These are phyloP conservation scores for Dendrobium chrysotoxum DNA, from an alignment of 106 monocot genomes.

Conservation along the genomic window DNA sequence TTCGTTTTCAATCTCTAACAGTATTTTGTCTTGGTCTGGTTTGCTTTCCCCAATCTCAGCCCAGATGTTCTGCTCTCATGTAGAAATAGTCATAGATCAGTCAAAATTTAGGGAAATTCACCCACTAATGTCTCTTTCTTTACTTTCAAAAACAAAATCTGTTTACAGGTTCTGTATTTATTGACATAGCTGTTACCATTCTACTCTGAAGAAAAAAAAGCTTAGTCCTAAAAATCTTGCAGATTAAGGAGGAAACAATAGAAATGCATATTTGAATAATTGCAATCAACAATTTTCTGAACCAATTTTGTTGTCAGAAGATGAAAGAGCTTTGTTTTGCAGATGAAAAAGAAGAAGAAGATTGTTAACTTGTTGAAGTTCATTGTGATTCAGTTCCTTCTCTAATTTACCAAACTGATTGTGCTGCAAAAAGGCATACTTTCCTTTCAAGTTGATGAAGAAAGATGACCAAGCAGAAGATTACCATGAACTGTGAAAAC, in stretches of 20 bases:
- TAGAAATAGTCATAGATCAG: background rate
- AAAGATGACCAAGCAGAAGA: background rate
- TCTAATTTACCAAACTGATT: background rate
- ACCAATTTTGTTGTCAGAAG: too few species aligned
- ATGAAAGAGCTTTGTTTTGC: too few species aligned
- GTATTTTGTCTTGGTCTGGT: slow-evolving; percentile 43
- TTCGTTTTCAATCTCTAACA: slow-evolving; percentile 71
- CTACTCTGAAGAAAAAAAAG: background rate
- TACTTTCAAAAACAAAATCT: background rate
- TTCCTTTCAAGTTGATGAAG: background rate
- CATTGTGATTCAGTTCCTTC: background rate
- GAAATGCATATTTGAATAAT: too few species aligned
- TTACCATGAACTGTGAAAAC: background rate
- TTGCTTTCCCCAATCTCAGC: slow-evolving; percentile 80
- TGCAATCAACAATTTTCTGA: too few species aligned
- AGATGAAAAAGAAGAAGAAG: too few species aligned
- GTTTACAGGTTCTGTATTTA: background rate
- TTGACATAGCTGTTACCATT: background rate
- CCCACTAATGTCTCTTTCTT: background rate
- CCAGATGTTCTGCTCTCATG: slow-evolving; percentile 63
- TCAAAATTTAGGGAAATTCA: background rate
- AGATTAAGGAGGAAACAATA: background rate
- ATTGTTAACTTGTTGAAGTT: background rate
- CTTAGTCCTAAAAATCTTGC: background rate
- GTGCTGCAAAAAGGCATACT: background rate